These are phyloP conservation scores for Haemoproteus tartakovskyi DNA, from an alignment of 169 alveolate genomes.

Conservation along the genomic window DNA sequence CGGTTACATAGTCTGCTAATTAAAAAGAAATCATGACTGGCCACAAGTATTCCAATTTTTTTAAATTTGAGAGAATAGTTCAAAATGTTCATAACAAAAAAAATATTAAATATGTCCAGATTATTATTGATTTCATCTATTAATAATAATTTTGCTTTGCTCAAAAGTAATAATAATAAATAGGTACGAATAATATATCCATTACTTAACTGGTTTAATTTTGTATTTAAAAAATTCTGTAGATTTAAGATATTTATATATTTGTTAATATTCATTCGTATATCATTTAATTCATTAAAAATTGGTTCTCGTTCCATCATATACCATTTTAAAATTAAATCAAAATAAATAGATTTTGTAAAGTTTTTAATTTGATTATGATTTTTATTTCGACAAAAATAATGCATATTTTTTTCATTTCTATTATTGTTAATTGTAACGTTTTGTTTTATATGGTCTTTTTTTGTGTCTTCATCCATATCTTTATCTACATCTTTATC, in stretches of 20 bases:
- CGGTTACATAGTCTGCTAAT: conserved; percentile 50
- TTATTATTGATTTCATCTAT: conserved; percentile 80
- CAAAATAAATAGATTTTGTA: conserved; percentile 10
- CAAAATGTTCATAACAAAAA: conserved; percentile 53
- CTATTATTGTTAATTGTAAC: too few species aligned
- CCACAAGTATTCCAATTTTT: conserved; percentile 39
- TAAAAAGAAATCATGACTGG: conserved; percentile 59
- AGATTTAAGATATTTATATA: conserved; percentile 69
- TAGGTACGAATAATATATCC: conserved; percentile 76
- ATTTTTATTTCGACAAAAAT: too few species aligned
- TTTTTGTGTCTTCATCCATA: too few species aligned
- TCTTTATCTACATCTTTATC: too few species aligned
- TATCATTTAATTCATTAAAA: conserved; percentile 40
- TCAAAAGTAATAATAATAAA: conserved; percentile 67
- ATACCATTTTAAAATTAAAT: conserved; percentile 15
- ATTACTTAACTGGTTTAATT: conserved; percentile 69
- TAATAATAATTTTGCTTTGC: conserved; percentile 66
- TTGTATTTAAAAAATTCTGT: conserved; percentile 51
- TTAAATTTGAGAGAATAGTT: conserved; percentile 35
- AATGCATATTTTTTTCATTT: too few species aligned
- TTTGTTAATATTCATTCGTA: conserved; percentile 44
- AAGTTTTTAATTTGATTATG: conserved; percentile 8
- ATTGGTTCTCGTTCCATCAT: conserved; percentile 36
- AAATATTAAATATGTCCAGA: conserved; percentile 68
- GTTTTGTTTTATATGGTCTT: too few species aligned